Percentiles rank a stretch among this genome's conserved stretches.
These are phyloP conservation scores for Xylaria bambusicola DNA, from an alignment of 495 filamentous ascomycete genomes.

Conservation along the genomic window DNA sequence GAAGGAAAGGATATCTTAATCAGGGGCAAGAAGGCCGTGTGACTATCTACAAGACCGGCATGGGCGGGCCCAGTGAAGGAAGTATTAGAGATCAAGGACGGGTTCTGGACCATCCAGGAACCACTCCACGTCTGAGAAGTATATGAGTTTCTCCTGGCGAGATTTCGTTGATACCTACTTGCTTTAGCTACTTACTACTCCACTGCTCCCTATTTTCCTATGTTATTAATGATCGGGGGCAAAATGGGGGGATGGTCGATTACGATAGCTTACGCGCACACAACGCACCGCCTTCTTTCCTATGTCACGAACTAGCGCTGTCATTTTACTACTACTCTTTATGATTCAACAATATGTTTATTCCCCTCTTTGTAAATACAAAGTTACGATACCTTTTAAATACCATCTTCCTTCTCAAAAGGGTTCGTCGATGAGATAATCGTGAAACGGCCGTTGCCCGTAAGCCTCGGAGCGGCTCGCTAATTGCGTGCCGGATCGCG, in stretches of 20 bases:
- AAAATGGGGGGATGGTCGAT: not conserved
- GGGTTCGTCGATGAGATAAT: too few species aligned
- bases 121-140: not conserved
- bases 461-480: too few species aligned
- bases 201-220: not conserved
- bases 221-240: not conserved
- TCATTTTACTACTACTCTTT: not conserved
- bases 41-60: constrained; percentile 14
- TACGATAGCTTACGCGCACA: not conserved
- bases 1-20: constrained; percentile 34
- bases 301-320: not conserved
- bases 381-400: too few species aligned
- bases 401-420: too few species aligned
- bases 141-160: not conserved
- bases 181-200: too few species aligned
- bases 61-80: constrained; percentile 6
- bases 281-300: not conserved
- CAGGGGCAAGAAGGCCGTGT: constrained; percentile 16
- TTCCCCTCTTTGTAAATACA: too few species aligned
- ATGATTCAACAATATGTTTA: too few species aligned
- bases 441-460: too few species aligned
- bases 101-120: constrained; percentile 10
- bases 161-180: not conserved
- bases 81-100: constrained; percentile 7
- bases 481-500: too few species aligned